Conservation (phyloP, 1,284 basidiomycete genomes). For the Cystobasidiaceae sp. region DNA sequence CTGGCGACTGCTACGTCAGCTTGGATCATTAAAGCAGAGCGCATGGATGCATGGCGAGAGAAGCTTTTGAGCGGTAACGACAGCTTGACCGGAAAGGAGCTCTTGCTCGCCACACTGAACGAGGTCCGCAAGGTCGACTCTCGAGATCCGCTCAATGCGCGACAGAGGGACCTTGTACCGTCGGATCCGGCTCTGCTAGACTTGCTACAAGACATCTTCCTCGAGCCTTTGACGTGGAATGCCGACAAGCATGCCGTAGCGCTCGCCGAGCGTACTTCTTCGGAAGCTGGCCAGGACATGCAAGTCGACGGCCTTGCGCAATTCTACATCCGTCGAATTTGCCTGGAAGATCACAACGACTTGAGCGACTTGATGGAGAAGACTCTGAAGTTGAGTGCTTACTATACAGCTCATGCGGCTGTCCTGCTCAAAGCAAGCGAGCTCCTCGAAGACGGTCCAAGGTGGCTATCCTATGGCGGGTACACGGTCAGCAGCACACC, state of each 20-base stretch:
- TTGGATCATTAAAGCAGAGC: not conserved
- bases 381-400: not conserved
- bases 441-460: not conserved
- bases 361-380: not conserved
- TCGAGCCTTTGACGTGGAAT: conserved; percentile 1
- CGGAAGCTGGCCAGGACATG: not conserved
- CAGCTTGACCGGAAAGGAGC: too few relatives aligned
- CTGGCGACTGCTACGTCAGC: not conserved
- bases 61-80: too few relatives aligned
- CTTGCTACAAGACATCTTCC: not conserved
- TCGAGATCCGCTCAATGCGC: not conserved
- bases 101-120: too few relatives aligned
- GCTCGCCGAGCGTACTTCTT: not conserved
- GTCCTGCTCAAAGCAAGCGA: not conserved
- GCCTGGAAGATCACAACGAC: not conserved
- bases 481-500: not conserved
- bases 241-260: too few relatives aligned
- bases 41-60: not conserved
- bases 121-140: too few relatives aligned
- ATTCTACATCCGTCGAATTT: not conserved
- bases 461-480: not conserved
- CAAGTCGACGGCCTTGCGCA: not conserved
- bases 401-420: not conserved
- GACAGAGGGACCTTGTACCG: not conserved
- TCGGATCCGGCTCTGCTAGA: not conserved